Base-by-base conservation (phyloP, 2,329 filamentous ascomycete genomes). In the Fusarium marasasianum region DNA sequence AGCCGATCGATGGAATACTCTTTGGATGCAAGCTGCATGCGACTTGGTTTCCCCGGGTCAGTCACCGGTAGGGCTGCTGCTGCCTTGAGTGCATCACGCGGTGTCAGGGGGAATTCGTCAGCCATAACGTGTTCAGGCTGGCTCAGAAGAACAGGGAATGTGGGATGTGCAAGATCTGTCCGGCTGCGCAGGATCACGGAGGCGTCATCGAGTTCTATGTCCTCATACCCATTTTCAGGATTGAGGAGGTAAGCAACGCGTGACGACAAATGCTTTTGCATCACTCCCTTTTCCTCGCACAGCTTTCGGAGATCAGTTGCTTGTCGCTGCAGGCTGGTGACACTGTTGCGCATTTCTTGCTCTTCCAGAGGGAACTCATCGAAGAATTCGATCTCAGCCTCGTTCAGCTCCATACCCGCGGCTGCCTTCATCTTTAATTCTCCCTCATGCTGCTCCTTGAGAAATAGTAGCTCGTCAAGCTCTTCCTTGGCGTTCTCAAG, bases 1-100 rank as follows among this genome's bases (percentile, higher is more conserved):
- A 88, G 81, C 11, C 79, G 82, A 48, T 85, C 79, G 58, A 89
- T 88, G 38, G 81, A 82, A n/a, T 82, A 83, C 75, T 89, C 87
- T 65, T 87, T 88, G 57, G 82, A 80, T 6, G 85, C 84, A 26
- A 83, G 79, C 4, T 82, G 80, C 56, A 87, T 74, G n/a, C 78
- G 80, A 50, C 66, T 78, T 15, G 73, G 73, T 59, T 81, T 85
- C 15, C 66, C 58, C 3, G 84, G 82, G 35, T 83, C 73, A 48
- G 80, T 77, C 8, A 78, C 71, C 1, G 84, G 83, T 15, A 87
- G 77, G 12, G 77, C 77, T 24, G 82, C 73, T 4, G 85, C 84
- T 22, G 78, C 78, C 59, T 79, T 80, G 18, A 88, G 77, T 8
- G 85, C 86, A 14, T 79, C 78, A n/a, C 81, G 67, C 2, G 85